phyloP scores from a whole-genome alignment of 2,329 filamentous ascomycete species.

The Cryoendolithus antarcticus region DNA sequence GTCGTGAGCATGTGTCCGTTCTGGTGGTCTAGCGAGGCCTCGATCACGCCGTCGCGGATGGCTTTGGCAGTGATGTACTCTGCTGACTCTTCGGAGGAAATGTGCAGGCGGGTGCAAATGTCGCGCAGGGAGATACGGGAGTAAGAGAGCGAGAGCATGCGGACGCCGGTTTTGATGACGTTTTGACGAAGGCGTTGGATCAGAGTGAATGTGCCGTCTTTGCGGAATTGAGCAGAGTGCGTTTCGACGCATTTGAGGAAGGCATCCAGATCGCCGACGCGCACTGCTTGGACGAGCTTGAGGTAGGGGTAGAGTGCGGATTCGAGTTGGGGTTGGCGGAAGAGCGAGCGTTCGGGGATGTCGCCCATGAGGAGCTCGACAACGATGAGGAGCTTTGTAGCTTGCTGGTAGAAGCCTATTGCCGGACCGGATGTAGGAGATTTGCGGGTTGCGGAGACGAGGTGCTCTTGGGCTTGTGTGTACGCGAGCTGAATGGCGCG shows the following conservation, averaged over 20 bases:
- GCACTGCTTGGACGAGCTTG: constrained; percentile 83
- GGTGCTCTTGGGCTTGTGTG: constrained; percentile 89
- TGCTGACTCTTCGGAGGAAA: constrained; percentile 91
- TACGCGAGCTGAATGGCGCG: constrained; percentile 93
- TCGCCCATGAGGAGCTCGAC: constrained; percentile 98
- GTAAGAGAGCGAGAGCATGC: constrained; percentile 98
- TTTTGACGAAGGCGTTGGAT: constrained; percentile 93
- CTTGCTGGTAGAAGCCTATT: constrained; percentile 87
- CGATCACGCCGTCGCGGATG: constrained; percentile 92
- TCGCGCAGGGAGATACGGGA: constrained; percentile 93
- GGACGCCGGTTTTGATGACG: constrained; percentile 97
- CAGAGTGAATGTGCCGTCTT: constrained; percentile 88
- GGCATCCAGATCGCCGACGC: constrained; percentile 88
- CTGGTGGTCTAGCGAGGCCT: constrained; percentile 87
- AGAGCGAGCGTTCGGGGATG: constrained; percentile 88
- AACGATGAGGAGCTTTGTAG: constrained; percentile 89
- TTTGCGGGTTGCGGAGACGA: constrained; percentile 88
- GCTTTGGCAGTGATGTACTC: constrained; percentile 99
- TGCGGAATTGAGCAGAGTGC: constrained; percentile 74
- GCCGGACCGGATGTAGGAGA: constrained; percentile 82
- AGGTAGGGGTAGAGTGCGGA: constrained; percentile 85
- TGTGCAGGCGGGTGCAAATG: constrained; percentile 87
- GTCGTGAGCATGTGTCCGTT: constrained; percentile 98
- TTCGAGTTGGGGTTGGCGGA: constrained; percentile 81
- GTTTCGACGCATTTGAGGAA: constrained; percentile 79